These are phyloP conservation scores for Pinus albicaulis DNA, from an alignment of 75 land plant genomes.

Conservation along the genomic window DNA sequence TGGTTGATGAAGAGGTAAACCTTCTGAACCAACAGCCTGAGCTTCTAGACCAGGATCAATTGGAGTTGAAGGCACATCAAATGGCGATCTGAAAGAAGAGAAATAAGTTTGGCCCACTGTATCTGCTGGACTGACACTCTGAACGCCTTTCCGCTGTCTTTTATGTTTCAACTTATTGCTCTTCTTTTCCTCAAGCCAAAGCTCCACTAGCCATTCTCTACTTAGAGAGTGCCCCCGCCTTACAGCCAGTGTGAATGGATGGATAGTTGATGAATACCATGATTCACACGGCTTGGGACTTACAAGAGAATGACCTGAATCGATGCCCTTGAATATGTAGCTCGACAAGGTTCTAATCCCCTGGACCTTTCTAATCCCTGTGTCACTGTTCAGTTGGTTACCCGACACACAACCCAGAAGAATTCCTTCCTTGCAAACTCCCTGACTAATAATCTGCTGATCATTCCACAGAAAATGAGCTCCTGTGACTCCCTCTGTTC, in stretches of 20 bases:
- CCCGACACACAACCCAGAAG: neutral
- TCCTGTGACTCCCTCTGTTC: neutral
- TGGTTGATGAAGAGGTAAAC: slow-evolving; percentile 19
- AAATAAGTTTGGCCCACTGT: neutral
- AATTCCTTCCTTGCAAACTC: neutral
- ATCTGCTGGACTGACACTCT: neutral
- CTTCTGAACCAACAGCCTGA: neutral
- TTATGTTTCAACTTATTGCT: neutral
- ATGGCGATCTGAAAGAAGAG: neutral
- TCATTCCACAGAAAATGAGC: neutral
- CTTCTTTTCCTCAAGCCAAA: slow-evolving; percentile 41
- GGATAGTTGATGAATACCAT: neutral
- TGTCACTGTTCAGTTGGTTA: neutral
- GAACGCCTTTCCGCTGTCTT: slow-evolving; percentile 9
- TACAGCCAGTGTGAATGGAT: slow-evolving; percentile 3
- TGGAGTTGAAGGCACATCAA: slow-evolving; percentile 14
- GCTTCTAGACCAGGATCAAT: slow-evolving; percentile 10
- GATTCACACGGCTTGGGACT: neutral
- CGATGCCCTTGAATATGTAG: neutral
- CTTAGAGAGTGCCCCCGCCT: slow-evolving; percentile 10
- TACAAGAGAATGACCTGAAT: neutral
- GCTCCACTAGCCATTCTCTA: slow-evolving; percentile 35
- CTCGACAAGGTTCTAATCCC: neutral
- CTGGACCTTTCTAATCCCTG: neutral
- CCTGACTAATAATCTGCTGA: neutral